Conservation (phyloP, 2,329 filamentous ascomycete genomes). For the Trichothecium sympodiale region DNA sequence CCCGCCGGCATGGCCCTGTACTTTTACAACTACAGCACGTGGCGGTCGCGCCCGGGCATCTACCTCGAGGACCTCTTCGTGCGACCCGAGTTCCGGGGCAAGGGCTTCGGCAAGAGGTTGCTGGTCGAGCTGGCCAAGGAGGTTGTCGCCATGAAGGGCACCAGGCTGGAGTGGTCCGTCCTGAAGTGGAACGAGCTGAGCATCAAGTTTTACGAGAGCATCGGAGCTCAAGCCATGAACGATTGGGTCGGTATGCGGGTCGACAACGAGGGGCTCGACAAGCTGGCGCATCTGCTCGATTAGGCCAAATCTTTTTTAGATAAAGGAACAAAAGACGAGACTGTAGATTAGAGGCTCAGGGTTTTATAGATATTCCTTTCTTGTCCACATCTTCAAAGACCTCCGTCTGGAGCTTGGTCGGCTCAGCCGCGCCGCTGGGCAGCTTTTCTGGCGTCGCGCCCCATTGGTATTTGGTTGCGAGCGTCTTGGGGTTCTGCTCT, state of each 20-base stretch:
- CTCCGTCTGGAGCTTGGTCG: slow-evolving; percentile 21
- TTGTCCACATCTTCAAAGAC: slow-evolving; percentile 38
- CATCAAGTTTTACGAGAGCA: slow-evolving; percentile 72
- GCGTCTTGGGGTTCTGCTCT: slow-evolving; percentile 18
- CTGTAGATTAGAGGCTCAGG: no score
- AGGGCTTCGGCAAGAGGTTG: slow-evolving; percentile 70
- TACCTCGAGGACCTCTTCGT: slow-evolving; percentile 95
- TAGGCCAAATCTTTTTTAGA: no score
- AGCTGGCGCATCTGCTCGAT: slow-evolving; percentile 39
- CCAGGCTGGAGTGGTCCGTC: slow-evolving; percentile 79
- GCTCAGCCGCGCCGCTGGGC: slow-evolving; percentile 9
- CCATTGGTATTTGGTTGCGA: slow-evolving; percentile 32
- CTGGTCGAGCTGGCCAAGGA: slow-evolving; percentile 71
- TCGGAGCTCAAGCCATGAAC: slow-evolving; percentile 55
- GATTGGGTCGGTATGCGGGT: slow-evolving; percentile 71
- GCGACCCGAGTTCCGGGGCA: slow-evolving; percentile 53
- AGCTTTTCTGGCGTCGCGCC: slow-evolving; percentile 21
- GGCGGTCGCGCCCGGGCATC: slow-evolving; percentile 77
- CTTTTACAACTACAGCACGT: slow-evolving; percentile 94
- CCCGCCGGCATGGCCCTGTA: slow-evolving; percentile 73
- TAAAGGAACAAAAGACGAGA: no score
- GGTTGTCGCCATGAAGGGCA: slow-evolving; percentile 59
- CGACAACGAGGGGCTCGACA: slow-evolving; percentile 52
- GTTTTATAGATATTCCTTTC: slow-evolving; percentile 10
- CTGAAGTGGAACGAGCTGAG: slow-evolving; percentile 89